Evolutionary conservation across 371 early-diverging fungal genomes (phyloP).

Genomic region (Lichtheimia ramosa): DNA sequence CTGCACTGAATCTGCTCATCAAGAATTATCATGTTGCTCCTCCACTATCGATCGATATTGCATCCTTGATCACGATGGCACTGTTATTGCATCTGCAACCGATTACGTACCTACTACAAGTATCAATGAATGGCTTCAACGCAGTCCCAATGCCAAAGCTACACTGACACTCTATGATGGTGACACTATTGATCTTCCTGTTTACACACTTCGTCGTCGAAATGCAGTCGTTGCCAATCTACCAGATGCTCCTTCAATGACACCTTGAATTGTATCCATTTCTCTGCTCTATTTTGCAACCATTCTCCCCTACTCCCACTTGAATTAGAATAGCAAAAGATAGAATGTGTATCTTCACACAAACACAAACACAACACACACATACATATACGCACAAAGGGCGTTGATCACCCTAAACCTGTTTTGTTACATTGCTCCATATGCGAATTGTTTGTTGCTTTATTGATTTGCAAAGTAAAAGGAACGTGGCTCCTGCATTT

Average conservation of each 20-base stretch:
- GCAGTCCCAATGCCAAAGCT: constrained; percentile 28
- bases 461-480: too few relatives aligned
- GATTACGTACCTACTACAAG: constrained; percentile 25
- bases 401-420: too few relatives aligned
- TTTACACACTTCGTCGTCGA: constrained; percentile 40
- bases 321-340: too few relatives aligned
- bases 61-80: constrained; percentile 18
- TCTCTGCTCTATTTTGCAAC: background rate
- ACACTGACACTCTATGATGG: constrained; percentile 35
- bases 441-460: too few relatives aligned
- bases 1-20: background rate
- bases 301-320: background rate
- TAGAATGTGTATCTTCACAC: too few relatives aligned
- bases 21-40: background rate
- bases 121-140: constrained; percentile 28
- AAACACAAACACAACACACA: too few relatives aligned
- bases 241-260: constrained; percentile 30
- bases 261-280: background rate
- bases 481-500: too few relatives aligned
- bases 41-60: constrained; percentile 17
- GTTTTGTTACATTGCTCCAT: too few relatives aligned
- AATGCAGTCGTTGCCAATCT: constrained; percentile 38
- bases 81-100: constrained; percentile 5
- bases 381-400: too few relatives aligned
- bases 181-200: constrained; percentile 34